A percentile compares a stretch with the other conserved stretches of the same genome.
phyloP scores from a whole-genome alignment of 345 rosid genomes.

The Conringia planisiliqua region DNA sequence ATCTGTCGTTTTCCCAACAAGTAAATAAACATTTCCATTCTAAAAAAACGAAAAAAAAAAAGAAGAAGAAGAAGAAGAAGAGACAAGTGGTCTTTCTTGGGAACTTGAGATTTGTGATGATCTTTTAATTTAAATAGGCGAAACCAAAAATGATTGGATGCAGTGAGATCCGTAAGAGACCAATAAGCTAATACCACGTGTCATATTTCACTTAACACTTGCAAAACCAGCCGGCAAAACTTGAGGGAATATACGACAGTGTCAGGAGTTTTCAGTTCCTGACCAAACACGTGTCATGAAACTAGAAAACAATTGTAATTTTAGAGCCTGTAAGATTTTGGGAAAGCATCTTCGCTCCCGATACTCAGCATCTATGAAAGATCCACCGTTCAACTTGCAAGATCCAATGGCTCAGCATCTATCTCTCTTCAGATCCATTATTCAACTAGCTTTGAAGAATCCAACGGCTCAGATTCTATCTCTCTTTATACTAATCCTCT shows the following conservation, averaged over 20 bases:
- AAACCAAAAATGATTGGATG: neutral
- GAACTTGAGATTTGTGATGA: too few species aligned
- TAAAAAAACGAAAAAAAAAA: too few species aligned
- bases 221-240: slow-evolving; percentile 12
- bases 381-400: slow-evolving; percentile 33
- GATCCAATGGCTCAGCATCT: slow-evolving; percentile 28
- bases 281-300: slow-evolving; percentile 21
- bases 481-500: neutral
- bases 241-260: slow-evolving; percentile 16
- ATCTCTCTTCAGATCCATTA: slow-evolving; percentile 18
- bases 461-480: slow-evolving; percentile 14
- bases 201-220: neutral
- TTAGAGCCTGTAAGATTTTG: neutral
- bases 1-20: neutral
- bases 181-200: neutral
- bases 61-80: neutral
- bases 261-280: slow-evolving; percentile 6
- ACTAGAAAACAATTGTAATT: neutral
- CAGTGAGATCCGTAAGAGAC: neutral
- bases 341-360: slow-evolving; percentile 31
- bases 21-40: neutral
- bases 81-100: too few species aligned
- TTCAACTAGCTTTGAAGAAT: neutral
- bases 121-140: too few species aligned
- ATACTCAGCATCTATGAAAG: slow-evolving; percentile 24